Base-by-base conservation (phyloP, 768 basidiomycete genomes). In the Naganishia vaughanmartiniae region DNA sequence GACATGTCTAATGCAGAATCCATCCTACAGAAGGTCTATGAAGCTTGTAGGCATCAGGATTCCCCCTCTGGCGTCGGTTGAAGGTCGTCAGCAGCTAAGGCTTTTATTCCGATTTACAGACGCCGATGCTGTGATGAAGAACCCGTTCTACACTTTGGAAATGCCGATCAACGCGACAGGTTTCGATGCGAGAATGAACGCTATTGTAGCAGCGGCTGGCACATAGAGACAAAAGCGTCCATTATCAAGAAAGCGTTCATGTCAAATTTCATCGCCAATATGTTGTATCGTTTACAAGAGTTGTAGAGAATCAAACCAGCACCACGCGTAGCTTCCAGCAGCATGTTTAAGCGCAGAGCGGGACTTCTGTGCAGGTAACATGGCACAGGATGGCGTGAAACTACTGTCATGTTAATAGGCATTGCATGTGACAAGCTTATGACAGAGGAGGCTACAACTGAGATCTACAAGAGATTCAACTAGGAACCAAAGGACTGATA, bases 121-220 rank as follows among this genome's bases (percentile, higher is more conserved):
- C 80, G 86, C 94, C 0, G 96, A 98, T 78, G 88, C 90, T 0
- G 93, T 93, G 67, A 95, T 97, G 92, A 97, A 98, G 84, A 97
- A 97, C 78, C 96, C 96, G 0, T 99, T 99, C 82, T 93, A 98
- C 81, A 95, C 93, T 6, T 91, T 90, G n/a, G 96, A 98, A 80
- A 99, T 98, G 95, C 96, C 96, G 1, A 93, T 98, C 74, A 87
- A 96, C 56, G 92, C 85, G 54, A 91, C 93, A 75, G 87, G 87
- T 21, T 98, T 98, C 77, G 95, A 98, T 77, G 82, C 53, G 3
- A 78, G 77, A 71, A 74, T 84, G 66, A 71, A 74, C 21, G 71
- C 66, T 0, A 73, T 83, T 21, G 79, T 83, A 7, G 36, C 60
- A 3, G 60, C 60, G 5, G 15, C 60, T 45, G 57, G 57, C 24